phyloP scores from a whole-genome alignment of 2,329 filamentous ascomycete genomes.

The Cladosporium sphaerospermum region DNA sequence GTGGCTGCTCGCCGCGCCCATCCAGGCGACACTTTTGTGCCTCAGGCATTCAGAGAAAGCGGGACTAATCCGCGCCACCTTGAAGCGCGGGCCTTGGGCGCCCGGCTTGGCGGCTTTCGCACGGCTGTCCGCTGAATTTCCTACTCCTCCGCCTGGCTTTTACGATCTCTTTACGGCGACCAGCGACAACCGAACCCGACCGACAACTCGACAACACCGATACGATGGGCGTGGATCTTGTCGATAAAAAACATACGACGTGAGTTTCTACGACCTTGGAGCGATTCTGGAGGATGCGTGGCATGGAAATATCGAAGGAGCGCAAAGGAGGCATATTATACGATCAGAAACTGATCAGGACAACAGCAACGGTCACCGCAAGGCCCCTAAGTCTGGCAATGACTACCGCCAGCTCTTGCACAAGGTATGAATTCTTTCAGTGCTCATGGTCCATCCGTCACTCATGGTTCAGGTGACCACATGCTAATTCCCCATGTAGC shows the following conservation, averaged over 20 bases:
- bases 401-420: conserved; percentile 52
- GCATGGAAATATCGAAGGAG: neutral
- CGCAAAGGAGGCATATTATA: neutral
- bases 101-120: neutral
- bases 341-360: neutral
- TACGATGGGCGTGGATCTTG: conserved; percentile 2
- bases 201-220: neutral
- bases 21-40: too few relatives aligned
- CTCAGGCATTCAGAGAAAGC: too few relatives aligned
- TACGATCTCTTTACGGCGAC: neutral
- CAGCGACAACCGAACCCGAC: conserved; percentile 2
- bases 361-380: conserved; percentile 24
- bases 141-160: neutral
- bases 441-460: neutral
- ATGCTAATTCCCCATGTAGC: neutral
- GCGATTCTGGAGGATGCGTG: neutral
- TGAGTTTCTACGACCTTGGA: neutral
- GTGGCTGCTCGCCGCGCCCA: too few relatives aligned
- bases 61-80: too few relatives aligned
- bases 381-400: conserved; percentile 71
- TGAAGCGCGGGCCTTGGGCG: too few relatives aligned
- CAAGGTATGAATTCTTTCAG: conserved; percentile 50
- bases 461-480: neutral
- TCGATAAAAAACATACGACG: neutral
- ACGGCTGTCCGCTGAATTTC: conserved; percentile 3